A percentile compares a stretch with the other conserved stretches of the same genome.
Evolutionary conservation across 2,329 filamentous ascomycete genomes (phyloP).

Genomic region (Sclerotiophoma versabilis): DNA sequence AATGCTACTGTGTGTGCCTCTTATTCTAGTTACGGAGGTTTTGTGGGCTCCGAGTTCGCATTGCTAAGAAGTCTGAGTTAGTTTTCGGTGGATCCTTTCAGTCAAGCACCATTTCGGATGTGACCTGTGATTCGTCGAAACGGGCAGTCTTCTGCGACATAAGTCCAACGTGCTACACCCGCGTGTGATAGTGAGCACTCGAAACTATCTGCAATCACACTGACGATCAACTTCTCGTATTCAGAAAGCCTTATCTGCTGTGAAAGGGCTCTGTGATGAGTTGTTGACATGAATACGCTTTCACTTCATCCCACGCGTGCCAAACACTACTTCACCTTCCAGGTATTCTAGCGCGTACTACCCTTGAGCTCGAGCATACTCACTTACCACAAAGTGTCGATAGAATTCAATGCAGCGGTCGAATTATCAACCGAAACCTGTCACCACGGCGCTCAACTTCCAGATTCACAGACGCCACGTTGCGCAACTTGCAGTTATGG

Average conservation of each 20-base stretch:
- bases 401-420: neutral
- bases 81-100: no score
- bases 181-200: slow-evolving; percentile 1
- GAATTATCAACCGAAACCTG: slow-evolving; percentile 4
- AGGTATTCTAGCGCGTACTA: neutral
- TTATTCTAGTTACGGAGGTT: no score
- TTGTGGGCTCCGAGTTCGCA: no score
- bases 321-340: slow-evolving; percentile 4
- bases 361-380: neutral
- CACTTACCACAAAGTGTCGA: neutral
- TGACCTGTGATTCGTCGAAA: slow-evolving; percentile 3
- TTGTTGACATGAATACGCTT: neutral
- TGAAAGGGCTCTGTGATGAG: no score
- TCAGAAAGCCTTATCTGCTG: neutral
- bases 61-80: no score
- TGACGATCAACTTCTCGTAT: no score
- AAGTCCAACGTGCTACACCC: slow-evolving; percentile 7
- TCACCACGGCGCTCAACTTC: slow-evolving; percentile 6
- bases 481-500: slow-evolving; percentile 10
- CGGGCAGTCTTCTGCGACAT: slow-evolving; percentile 3
- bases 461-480: neutral
- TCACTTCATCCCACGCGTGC: neutral
- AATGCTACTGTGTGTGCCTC: no score
- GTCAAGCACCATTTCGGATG: no score
- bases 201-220: no score